Conservation (phyloP, 768 basidiomycete species). For the Pleurotus cornucopiae region DNA sequence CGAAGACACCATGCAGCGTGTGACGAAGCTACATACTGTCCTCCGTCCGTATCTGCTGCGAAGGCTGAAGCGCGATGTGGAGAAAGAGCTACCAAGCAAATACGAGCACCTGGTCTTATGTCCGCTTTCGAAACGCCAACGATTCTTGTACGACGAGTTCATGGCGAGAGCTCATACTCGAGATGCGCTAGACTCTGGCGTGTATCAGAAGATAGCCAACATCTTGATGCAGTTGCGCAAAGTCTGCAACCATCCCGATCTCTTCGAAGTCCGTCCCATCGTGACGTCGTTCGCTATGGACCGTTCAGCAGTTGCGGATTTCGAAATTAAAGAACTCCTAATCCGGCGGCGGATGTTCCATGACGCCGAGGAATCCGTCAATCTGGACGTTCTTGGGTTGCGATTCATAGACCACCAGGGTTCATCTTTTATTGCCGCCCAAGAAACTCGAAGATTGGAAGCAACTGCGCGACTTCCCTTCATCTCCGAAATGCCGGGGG, state of each 20-base stretch:
- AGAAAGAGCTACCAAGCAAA: constrained; percentile 92
- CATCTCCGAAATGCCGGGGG: constrained; percentile 49
- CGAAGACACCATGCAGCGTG: constrained; percentile 80
- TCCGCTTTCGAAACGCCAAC: constrained; percentile 84
- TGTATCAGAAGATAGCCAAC: constrained; percentile 88
- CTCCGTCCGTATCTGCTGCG: constrained; percentile 95
- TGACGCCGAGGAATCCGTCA: constrained; percentile 45
- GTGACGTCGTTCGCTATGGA: constrained; percentile 73
- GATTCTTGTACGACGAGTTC: constrained; percentile 96
- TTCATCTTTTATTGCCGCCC: constrained; percentile 46
- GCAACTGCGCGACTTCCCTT: constrained; percentile 53
- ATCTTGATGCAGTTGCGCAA: constrained; percentile 98
- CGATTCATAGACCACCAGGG: constrained; percentile 56
- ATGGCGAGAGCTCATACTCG: constrained; percentile 85
- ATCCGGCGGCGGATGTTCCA: constrained; percentile 69
- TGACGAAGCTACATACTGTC: constrained; percentile 87
- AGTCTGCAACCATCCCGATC: constrained; percentile 91
- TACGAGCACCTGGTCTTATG: constrained; percentile 89
- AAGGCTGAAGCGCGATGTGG: constrained; percentile 96
- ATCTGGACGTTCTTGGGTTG: constrained; percentile 64
- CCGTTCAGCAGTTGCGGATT: constrained; percentile 73
- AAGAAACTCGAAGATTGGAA: constrained; percentile 53
- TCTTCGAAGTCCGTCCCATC: constrained; percentile 86
- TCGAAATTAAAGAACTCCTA: constrained; percentile 85
- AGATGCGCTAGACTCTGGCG: constrained; percentile 77